Conservation (phyloP, 2,329 filamentous ascomycete species). For the Fusarium tuaranense region DNA sequence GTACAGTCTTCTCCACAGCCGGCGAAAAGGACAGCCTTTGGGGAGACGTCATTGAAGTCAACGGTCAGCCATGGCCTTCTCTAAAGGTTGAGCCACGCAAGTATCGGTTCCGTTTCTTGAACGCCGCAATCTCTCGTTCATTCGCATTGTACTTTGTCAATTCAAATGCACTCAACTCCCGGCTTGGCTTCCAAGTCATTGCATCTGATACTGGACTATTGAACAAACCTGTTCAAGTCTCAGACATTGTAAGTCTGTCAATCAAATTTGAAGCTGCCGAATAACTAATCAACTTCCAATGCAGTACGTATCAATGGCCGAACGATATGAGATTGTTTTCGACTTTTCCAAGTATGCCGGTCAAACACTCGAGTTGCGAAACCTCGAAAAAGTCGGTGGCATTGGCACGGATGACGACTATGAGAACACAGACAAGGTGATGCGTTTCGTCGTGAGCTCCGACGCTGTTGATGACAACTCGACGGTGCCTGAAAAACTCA, state of each 20-base stretch:
- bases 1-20: conserved; percentile 59
- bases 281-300: background rate
- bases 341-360: conserved; percentile 64
- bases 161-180: conserved; percentile 41
- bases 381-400: conserved; percentile 38
- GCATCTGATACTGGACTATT: conserved; percentile 66
- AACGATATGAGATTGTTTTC: conserved; percentile 68
- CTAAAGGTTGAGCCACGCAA: conserved; percentile 69
- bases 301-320: conserved; percentile 62
- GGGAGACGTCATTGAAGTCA: conserved; percentile 69
- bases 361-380: conserved; percentile 58
- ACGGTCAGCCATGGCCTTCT: conserved; percentile 70
- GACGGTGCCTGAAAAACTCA: conserved; percentile 49
- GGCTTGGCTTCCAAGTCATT: conserved; percentile 64
- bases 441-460: conserved; percentile 63
- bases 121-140: conserved; percentile 60
- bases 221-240: conserved; percentile 55
- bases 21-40: conserved; percentile 61
- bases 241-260: conserved; percentile 45
- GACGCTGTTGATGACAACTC: conserved; percentile 51
- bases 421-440: conserved; percentile 62
- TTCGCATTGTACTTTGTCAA: conserved; percentile 61
- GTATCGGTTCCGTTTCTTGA: conserved; percentile 67
- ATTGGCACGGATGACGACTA: conserved; percentile 62
- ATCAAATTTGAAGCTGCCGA: background rate